Conservation (phyloP, 2,329 filamentous ascomycete genomes). For the Myriosclerotinia scirpicola region DNA sequence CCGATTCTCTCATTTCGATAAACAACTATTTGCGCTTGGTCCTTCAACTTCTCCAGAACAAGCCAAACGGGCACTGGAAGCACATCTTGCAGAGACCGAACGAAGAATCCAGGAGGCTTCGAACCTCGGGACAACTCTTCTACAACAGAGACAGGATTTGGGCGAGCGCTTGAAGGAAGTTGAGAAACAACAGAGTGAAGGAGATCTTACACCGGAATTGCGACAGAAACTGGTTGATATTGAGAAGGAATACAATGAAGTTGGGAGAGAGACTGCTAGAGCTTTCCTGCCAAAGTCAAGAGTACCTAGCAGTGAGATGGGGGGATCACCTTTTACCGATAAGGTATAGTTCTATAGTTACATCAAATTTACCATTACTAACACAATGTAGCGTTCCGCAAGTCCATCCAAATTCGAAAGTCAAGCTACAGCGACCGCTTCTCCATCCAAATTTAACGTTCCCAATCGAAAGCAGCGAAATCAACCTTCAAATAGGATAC, state of each 20-base stretch:
- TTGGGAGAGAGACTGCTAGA: slow-evolving; percentile 84
- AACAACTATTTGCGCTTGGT: slow-evolving; percentile 74
- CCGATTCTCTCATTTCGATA: slow-evolving; percentile 81
- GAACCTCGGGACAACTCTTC: slow-evolving; percentile 80
- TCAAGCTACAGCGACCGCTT: slow-evolving; percentile 75
- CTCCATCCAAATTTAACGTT: slow-evolving; percentile 84
- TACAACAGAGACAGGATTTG: slow-evolving; percentile 83
- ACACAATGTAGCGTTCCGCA: slow-evolving; percentile 58
- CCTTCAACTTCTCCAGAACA: slow-evolving; percentile 78
- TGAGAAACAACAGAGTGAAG: slow-evolving; percentile 71
- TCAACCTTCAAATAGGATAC: slow-evolving; percentile 81
- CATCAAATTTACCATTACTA: slow-evolving; percentile 27
- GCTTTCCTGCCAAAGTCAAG: slow-evolving; percentile 85
- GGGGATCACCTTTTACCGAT: slow-evolving; percentile 48
- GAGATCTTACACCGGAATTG: slow-evolving; percentile 78
- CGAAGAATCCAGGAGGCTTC: slow-evolving; percentile 88
- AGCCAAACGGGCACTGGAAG: slow-evolving; percentile 83
- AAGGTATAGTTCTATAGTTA: slow-evolving; percentile 43
- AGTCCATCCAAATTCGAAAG: slow-evolving; percentile 79
- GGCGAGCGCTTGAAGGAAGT: slow-evolving; percentile 81
- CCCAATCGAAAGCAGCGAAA: slow-evolving; percentile 88
- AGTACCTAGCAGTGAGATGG: slow-evolving; percentile 67
- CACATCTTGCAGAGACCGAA: slow-evolving; percentile 89
- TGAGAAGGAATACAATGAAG: slow-evolving; percentile 92
- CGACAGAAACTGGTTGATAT: slow-evolving; percentile 80